Percentiles rank a stretch among this genome's conserved stretches.
Conservation (phyloP, 345 rosid genomes). For the Cochlearia excelsa region DNA sequence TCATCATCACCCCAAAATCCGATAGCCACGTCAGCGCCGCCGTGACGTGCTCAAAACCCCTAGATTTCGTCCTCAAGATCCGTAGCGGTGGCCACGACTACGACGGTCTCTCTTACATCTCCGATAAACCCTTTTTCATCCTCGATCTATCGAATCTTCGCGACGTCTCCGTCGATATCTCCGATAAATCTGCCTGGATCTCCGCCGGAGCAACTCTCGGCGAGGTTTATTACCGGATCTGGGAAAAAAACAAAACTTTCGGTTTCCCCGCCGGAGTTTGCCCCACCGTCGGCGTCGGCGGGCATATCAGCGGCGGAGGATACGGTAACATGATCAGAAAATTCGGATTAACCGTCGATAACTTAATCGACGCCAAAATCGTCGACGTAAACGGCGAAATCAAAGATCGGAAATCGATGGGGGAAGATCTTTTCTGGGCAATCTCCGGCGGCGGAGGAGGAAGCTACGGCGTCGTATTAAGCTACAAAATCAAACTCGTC, state of each 20-base stretch:
- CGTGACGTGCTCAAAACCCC: constrained; percentile 46
- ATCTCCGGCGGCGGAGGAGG: constrained; percentile 61
- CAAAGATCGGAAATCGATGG: constrained; percentile 11
- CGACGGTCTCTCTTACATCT: constrained; percentile 52
- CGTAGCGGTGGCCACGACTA: constrained; percentile 23
- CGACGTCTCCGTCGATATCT: constrained; percentile 32
- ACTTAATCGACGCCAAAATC: constrained; percentile 52
- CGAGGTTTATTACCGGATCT: constrained; percentile 48
- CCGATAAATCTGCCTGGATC: constrained; percentile 46
- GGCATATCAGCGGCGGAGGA: constrained; percentile 61
- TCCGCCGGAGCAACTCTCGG: constrained; percentile 60
- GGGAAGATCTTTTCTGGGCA: constrained; percentile 31
- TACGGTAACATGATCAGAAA: constrained; percentile 59
- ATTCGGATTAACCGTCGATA: constrained; percentile 50
- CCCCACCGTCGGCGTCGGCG: constrained; percentile 69
- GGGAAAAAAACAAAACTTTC: constrained; percentile 41
- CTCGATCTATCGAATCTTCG: constrained; percentile 56
- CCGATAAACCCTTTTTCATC: constrained; percentile 48
- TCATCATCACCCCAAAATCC: constrained; percentile 54
- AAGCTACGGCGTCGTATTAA: constrained; percentile 51
- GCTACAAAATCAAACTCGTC: constrained; percentile 54
- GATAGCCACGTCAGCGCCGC: constrained; percentile 54
- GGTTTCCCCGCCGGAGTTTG: constrained; percentile 65
- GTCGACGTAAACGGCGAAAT: constrained; percentile 51
- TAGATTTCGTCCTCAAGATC: constrained; percentile 45